Base-by-base conservation (phyloP, 2,329 filamentous ascomycete species). In the Aureobasidium leucospermi region DNA sequence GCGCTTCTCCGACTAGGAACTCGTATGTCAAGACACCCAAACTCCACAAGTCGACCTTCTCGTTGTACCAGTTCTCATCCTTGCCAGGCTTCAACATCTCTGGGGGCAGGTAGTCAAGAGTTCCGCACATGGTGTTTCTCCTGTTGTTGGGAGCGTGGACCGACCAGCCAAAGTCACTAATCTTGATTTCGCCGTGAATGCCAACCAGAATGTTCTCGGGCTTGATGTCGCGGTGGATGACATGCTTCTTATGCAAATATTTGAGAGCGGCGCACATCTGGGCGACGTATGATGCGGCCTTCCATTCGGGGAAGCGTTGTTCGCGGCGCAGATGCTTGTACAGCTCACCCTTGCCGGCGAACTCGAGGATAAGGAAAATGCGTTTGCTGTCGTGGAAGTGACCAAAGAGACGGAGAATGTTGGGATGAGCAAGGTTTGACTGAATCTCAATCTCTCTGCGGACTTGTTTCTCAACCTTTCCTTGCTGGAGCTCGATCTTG, bases 401-500 rank as follows among this genome's bases (percentile, higher is more conserved):
- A 31, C 63, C 63, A 34, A 62, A 65, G 1, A 65, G 59, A 29
- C 62, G 62, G 9, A 65, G 62, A 46, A 65, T 61, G 60, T 65
- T 63, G 47, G 63, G 63, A 28, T 65, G 63, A 10, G 60, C 62
- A 41, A 65, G 63, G 38, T 65, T 65, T 7, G 62, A 63, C 51
- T 65, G 63, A 38, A 65, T 65, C 56, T 63, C 62, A 16, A 65
- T 65, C 51, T 65, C 63, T 49, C 63, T 58, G 16, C 63, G 62
- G 32, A 63, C 62, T 55, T 63, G 89, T 77, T 89, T 90, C 77
- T 93, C 89, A 52, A 92, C 88, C 56, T 84, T 84, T 61, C 88
- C 88, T 65, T 89, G 84, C 69, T 89, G 85, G 62, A 93, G 76
- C 74, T 93, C 89, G 63, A 81, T 85, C 76, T 92, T 93, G 79